Conservation (phyloP, 78 protist genomes). For the Bigelowiella natans region DNA sequence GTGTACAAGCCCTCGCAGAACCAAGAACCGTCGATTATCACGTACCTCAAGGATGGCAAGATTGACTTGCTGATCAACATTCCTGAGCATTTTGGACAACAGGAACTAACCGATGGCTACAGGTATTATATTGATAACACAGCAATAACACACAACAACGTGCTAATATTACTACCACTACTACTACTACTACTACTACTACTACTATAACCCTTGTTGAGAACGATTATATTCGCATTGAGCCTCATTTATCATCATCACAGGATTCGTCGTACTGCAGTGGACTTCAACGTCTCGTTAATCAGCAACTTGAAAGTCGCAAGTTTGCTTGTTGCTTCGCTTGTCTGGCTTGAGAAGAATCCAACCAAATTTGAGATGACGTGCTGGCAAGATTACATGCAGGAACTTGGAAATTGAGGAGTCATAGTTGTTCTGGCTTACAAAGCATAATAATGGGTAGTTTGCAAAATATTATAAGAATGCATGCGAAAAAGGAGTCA, state of each 20-base stretch:
- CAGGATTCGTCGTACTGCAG: background rate
- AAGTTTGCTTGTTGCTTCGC: background rate
- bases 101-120: background rate
- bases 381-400: background rate
- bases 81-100: background rate
- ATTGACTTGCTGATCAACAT: background rate
- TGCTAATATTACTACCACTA: background rate
- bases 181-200: background rate
- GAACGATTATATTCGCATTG: no score
- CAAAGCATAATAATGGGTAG: no score
- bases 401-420: no score
- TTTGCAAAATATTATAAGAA: no score
- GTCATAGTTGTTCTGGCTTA: no score
- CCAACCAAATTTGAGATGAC: background rate
- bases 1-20: no score
- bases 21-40: background rate
- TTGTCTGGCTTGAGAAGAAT: background rate
- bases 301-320: background rate
- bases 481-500: no score
- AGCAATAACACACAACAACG: no score
- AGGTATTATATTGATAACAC: no score
- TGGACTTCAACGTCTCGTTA: background rate
- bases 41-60: background rate
- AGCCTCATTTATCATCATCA: background rate
- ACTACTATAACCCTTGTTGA: background rate